Conservation (phyloP, 2,329 filamentous ascomycete genomes). For the Ceratocystis destructans region DNA sequence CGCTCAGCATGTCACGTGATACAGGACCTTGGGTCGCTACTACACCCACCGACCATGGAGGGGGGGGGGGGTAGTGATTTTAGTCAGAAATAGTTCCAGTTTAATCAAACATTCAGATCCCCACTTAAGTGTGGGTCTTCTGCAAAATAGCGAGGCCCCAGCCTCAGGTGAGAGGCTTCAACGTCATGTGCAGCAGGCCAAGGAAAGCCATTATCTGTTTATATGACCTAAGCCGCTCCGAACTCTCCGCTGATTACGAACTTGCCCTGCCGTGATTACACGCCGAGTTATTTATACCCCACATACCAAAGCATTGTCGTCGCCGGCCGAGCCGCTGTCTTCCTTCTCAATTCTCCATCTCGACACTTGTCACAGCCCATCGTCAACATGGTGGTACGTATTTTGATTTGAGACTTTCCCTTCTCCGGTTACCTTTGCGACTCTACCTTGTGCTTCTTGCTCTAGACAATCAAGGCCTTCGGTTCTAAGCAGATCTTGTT, state of each 20-base stretch:
- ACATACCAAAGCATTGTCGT: background rate
- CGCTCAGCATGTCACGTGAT: too few species aligned
- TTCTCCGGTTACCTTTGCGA: background rate
- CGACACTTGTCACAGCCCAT: background rate
- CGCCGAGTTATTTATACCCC: background rate
- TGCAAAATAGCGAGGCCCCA: background rate
- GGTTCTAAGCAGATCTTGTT: conserved; percentile 9
- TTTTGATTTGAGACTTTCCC: background rate
- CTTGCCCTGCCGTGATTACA: background rate
- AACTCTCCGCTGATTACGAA: too few species aligned
- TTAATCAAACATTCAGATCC: background rate
- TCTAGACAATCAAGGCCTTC: background rate
- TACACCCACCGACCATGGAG: too few species aligned
- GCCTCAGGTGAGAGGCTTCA: background rate
- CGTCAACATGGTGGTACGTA: conserved; percentile 27
- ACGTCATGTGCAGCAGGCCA: background rate
- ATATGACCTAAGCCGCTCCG: too few species aligned
- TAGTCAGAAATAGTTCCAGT: background rate
- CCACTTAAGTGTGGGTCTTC: background rate
- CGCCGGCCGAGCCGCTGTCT: background rate
- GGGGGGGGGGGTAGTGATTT: background rate
- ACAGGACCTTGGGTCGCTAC: too few species aligned
- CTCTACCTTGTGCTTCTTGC: background rate
- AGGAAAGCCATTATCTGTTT: background rate
- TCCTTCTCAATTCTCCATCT: background rate